Evolutionary conservation across 441 rosid genomes (phyloP), one percentile per base, ranked within the genome.

Genomic region (Syzygium syzygioides): DNA sequence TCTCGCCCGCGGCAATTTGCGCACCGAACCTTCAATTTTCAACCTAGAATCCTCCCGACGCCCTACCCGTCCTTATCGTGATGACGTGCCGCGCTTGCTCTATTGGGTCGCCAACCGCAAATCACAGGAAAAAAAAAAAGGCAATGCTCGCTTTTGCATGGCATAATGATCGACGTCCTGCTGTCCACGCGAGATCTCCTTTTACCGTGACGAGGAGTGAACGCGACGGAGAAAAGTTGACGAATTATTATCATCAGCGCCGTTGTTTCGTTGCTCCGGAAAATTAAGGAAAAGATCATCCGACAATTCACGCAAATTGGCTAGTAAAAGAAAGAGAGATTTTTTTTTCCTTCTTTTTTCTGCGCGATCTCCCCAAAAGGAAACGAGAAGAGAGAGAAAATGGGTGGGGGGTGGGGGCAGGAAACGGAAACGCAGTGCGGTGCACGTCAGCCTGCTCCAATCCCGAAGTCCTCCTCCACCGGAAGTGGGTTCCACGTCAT

Each of bases 401-500:
- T 14, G 2, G 64, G 7, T 7, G 2, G 64, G 7, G 7, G 34
- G 34, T 32, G 34, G 53, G n/a, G 34, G 71, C 23, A 45, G 10
- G 88, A 34, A 19, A 14, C n/a, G 85, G 86, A 45, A 45, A 45
- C 9, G 9, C 0, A 2, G 93, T 95, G 97, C 93, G 96, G 41
- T 76, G 94, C 96, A 91, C 96, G 96, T 93, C 95, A 93, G 94
- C 92, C 84, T 89, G 83, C 88, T 86, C 88, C 89, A 34, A 87
- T 60, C 30, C 66, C 68, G 79, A 41, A 89, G 93, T 89, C 95
- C 94, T 94, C 94, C 93, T 87, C 95, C 96, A 80, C 89, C 87
- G 95, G 96, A 94, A 92, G 96, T 94, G 96, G 94, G 94, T 93
- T 94, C 96, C 95, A 94, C 94, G 95, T 90, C 95, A 93, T 92